Base-by-base conservation (phyloP, 2,329 filamentous ascomycete species). In the Arachnopeziza araneosa region DNA sequence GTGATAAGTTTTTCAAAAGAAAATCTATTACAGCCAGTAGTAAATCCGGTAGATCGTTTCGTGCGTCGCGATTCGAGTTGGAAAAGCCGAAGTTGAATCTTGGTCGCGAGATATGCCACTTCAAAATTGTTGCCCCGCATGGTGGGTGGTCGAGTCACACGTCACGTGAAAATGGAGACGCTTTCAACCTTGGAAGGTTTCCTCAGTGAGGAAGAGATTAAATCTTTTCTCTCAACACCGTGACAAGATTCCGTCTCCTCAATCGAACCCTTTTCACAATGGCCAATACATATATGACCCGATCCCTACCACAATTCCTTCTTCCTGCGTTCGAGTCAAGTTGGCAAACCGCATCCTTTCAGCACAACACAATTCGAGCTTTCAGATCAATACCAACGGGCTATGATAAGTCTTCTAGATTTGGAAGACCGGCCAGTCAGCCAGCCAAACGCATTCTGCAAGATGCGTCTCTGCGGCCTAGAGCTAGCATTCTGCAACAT, bases 241-340 rank as follows among this genome's bases (percentile, higher is more conserved):
- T n/a, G 4, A 4, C 48, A 14, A 22, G 4, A 50, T 50, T n/a
- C 9, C 36, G 17, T 44, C 36, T 22, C 21, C 50, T 22, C 50
- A 22, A 52, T 21, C n/a, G 3, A 17, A 26, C 30, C 21, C 23
- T 24, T 49, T 50, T 49, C n/a, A 64, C 14, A 52, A 73, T 73
- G 70, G 64, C 67, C 21, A 68, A 67, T 48, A 26, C 67, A 56
- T 60, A 60, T 22, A 52, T 71, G 17, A 57, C 63, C 24, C 66
- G 65, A 59, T 54, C 58, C 2, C 64, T 72, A 17, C 71, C 71
- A 26, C 63, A 68, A 58, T 73, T 72, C 30, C 63, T 73, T 6
- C 67, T 73, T 24, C 71, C 71, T 19, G 66, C 57, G 56, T 60
- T 73, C 30, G 36, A 44, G 17, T 44, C 17, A 12, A 73, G 71